A percentile compares a stretch with the other conserved stretches of the same genome.
Evolutionary conservation across 1,139 yeast genomes (phyloP).

Genomic region (Saccharomyces hybrid): DNA sequence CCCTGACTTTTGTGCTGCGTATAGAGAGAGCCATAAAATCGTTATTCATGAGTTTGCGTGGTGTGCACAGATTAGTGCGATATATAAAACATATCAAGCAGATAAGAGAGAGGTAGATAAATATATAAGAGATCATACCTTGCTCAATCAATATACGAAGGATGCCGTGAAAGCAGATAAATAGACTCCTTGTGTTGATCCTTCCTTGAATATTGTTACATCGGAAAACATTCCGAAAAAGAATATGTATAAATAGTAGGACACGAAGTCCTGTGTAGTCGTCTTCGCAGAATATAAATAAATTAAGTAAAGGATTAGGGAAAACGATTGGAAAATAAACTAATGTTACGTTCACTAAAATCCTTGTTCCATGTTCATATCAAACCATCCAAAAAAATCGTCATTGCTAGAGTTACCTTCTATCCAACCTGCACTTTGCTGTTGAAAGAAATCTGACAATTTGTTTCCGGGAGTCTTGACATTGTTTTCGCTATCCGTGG

Average conservation of each 20-base stretch:
- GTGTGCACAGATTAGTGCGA: background rate
- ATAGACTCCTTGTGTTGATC: background rate
- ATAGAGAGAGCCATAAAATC: background rate
- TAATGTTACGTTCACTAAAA: conserved; percentile 29
- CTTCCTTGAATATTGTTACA: background rate
- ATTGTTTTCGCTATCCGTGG: background rate
- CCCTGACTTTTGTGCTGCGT: too few species aligned
- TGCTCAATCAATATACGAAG: background rate
- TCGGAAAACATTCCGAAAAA: background rate
- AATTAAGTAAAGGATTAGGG: background rate
- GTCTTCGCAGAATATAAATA: background rate
- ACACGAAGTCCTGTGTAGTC: background rate
- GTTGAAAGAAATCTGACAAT: conserved; percentile 47
- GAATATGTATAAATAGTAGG: background rate
- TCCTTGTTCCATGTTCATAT: conserved; percentile 55
- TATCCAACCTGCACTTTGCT: conserved; percentile 81
- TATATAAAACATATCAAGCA: background rate
- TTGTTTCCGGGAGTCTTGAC: conserved; percentile 10
- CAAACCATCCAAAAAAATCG: conserved; percentile 93
- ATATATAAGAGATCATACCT: background rate
- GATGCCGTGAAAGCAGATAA: background rate
- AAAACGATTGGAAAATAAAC: background rate
- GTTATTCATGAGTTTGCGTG: background rate
- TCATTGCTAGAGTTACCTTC: conserved; percentile 51
- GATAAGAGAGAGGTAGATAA: background rate